phyloP scores from a whole-genome alignment of 2,329 filamentous ascomycete species.

The Neopestalotiopsis sp. region DNA sequence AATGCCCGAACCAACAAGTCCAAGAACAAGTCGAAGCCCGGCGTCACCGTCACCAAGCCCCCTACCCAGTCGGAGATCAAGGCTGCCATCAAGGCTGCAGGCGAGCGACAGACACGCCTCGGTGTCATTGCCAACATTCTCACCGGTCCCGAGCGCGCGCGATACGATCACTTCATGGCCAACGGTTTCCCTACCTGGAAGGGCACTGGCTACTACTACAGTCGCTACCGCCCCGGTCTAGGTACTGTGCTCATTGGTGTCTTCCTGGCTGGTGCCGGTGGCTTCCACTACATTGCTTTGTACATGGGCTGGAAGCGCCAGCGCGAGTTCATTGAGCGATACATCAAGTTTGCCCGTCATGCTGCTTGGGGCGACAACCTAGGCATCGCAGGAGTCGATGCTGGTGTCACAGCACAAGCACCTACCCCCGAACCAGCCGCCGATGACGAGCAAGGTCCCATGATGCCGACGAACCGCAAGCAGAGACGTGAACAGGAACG shows the following conservation, averaged over 20 bases:
- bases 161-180: constrained; percentile 91
- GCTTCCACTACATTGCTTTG: constrained; percentile 83
- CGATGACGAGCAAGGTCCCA: constrained; percentile 53
- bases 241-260: constrained; percentile 82
- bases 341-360: constrained; percentile 86
- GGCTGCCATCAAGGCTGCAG: constrained; percentile 78
- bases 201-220: constrained; percentile 98
- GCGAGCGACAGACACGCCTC: constrained; percentile 82
- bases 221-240: constrained; percentile 87
- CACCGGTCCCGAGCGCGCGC: constrained; percentile 76
- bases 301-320: constrained; percentile 89
- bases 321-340: constrained; percentile 87
- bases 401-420: constrained; percentile 40
- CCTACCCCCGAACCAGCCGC: constrained; percentile 51
- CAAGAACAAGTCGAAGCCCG: constrained; percentile 60
- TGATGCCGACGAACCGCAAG: constrained; percentile 75
- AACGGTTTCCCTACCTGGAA: constrained; percentile 97
- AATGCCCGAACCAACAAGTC: constrained; percentile 70
- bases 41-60: constrained; percentile 70
- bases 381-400: constrained; percentile 71
- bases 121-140: constrained; percentile 87
- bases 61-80: constrained; percentile 78
- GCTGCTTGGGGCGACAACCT: constrained; percentile 89
- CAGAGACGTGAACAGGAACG: constrained; percentile 89
- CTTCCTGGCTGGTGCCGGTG: constrained; percentile 83